Percentiles rank a stretch among this genome's conserved stretches.
phyloP scores from a whole-genome alignment of 108 stramenopile genomes.

The Cyclostephanos invisitatus region DNA sequence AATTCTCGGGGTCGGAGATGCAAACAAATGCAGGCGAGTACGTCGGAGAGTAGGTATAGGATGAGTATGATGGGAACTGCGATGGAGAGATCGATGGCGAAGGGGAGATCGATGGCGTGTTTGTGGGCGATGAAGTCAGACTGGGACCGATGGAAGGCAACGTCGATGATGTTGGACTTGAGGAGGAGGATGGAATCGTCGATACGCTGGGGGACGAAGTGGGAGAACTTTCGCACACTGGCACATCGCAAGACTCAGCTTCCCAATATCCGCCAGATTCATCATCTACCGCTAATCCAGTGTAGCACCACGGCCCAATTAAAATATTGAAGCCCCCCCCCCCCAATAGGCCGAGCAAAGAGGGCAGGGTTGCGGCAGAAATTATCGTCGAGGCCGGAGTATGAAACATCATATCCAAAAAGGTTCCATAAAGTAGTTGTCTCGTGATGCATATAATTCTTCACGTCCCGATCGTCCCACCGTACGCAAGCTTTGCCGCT shows the following conservation, averaged over 20 bases:
- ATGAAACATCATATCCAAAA: background rate
- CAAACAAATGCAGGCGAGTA: background rate
- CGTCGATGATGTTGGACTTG: background rate
- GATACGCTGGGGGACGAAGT: background rate
- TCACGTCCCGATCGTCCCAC: slow-evolving; percentile 7
- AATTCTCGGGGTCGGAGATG: slow-evolving; percentile 5
- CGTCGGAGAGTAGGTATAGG: background rate
- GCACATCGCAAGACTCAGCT: slow-evolving; percentile 4
- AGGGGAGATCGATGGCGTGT: background rate
- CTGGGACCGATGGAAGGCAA: background rate
- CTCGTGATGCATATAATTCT: background rate
- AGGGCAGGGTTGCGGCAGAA: slow-evolving; percentile 5
- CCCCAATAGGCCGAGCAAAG: too few species aligned
- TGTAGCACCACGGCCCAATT: slow-evolving; percentile 14
- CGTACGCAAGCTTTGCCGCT: slow-evolving; percentile 4
- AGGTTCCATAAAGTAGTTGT: too few species aligned
- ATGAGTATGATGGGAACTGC: too few species aligned
- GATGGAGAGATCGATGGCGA: background rate
- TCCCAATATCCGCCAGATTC: background rate
- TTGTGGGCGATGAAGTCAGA: background rate
- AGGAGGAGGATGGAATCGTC: background rate
- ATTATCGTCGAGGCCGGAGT: slow-evolving; percentile 12
- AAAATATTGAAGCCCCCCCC: too few species aligned
- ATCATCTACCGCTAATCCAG: background rate
- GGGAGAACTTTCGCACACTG: slow-evolving; percentile 3